These are phyloP conservation scores for Rhamnella rubrinervis DNA, from an alignment of 331 rosid genomes.

Conservation along the genomic window DNA sequence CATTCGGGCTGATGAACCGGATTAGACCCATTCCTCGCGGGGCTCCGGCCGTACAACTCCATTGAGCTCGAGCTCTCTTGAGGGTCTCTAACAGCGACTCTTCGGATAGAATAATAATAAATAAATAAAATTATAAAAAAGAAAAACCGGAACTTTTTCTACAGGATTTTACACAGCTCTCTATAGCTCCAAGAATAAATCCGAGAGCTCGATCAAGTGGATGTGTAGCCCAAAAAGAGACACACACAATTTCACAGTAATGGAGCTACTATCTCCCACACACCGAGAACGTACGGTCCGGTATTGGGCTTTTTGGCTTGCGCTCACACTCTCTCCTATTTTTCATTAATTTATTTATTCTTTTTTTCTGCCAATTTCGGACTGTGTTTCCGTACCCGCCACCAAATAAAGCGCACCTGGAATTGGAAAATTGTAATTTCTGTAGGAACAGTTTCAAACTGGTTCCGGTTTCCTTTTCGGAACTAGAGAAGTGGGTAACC, in stretches of 20 bases:
- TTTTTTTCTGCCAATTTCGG: neutral
- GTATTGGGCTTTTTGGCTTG: conserved; percentile 33
- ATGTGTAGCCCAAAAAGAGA: conserved; percentile 14
- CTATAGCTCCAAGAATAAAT: conserved; percentile 31
- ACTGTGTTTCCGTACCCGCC: conserved; percentile 39
- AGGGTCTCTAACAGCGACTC: conserved; percentile 10
- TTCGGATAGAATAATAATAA: neutral
- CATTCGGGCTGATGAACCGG: conserved; percentile 57
- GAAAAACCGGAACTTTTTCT: neutral
- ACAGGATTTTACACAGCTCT: conserved; percentile 21
- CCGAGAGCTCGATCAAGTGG: conserved; percentile 34
- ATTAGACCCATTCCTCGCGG: conserved; percentile 61
- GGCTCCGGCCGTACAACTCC: conserved; percentile 70
- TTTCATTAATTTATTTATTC: neutral
- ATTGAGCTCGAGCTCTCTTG: conserved; percentile 25
- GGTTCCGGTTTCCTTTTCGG: neutral
- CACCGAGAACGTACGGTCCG: conserved; percentile 51
- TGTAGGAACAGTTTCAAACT: conserved; percentile 10
- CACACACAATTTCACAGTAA: conserved; percentile 35
- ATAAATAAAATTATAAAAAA: neutral
- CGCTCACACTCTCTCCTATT: neutral
- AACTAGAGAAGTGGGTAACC: conserved; percentile 12
- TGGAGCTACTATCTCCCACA: conserved; percentile 18
- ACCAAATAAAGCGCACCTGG: conserved; percentile 29
- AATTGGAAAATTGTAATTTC: conserved; percentile 13